Base-by-base conservation (phyloP, 148 eudicot genomes). In the Linanthus parryae region DNA sequence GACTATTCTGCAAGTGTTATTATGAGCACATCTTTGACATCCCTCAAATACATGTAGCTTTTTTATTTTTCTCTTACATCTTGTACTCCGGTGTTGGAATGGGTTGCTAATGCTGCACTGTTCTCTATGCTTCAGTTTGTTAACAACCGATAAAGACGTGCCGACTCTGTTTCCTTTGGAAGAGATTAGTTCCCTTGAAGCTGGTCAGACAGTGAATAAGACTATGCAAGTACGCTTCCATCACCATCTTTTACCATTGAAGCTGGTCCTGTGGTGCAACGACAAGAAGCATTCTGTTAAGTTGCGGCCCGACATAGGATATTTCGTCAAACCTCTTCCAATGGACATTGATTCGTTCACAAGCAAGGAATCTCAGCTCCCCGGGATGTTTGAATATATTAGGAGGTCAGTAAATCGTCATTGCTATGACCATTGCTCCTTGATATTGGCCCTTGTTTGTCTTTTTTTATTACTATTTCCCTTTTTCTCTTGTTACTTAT, bases 281-380 rank as follows among this genome's bases (percentile, higher is more conserved):
- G 80, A 68, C 64, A 66, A 70, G 69, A 82, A 78, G 63, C 67
- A 74, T 56, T 70, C 72, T 24, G 91, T 88, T 35, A 92, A 88
- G 73, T 58, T 92, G 75, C 79, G 91, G 63, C 99, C 99, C 50
- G 96, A 92, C 58, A 88, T 92, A 37, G 99, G 99, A 25, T 92
- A 92, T 61, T 92, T 92, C 71, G 78, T 92, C 17, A 92, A 80
- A 76, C 99, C 99, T 64, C 81, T 92, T 27, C 63, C 73, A 46
- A 81, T 92, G 88, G 85, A 84, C 52, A 58, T 75, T 54, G 67
- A 64, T 20, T 48, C 54, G 58, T 92, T 87, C 68, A 54, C 48
- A 29, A 68, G 52, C 50, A 87, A 73, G 70, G 94, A 84, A 65
- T 77, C 89, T 56, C 88, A 82, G 64, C 96, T 92, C 52, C 88